phyloP scores from a whole-genome alignment of 805 yeast species.

The Nakazawaea siamensis region DNA sequence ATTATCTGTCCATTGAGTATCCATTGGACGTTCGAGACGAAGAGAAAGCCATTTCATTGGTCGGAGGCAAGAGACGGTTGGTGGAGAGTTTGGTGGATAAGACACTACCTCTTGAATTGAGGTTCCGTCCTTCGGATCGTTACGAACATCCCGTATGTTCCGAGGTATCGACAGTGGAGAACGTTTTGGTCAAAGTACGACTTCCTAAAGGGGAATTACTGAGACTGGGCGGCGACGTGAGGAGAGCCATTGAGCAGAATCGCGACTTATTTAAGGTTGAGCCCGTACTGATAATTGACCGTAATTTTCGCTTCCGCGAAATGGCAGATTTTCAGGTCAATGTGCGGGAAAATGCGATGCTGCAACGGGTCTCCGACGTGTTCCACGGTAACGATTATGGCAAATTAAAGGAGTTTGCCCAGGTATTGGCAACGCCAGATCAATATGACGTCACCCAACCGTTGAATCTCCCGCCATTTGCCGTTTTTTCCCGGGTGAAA shows the following conservation, averaged over 20 bases:
- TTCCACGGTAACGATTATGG: slow-evolving; percentile 15
- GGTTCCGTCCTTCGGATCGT: slow-evolving; percentile 25
- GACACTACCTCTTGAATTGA: slow-evolving; percentile 18
- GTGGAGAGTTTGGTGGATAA: slow-evolving; percentile 31
- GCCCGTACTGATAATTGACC: slow-evolving; percentile 62
- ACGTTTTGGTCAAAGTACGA: slow-evolving; percentile 48
- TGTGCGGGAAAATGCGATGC: slow-evolving; percentile 41
- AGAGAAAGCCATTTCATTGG: slow-evolving; percentile 54
- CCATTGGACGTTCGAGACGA: slow-evolving; percentile 65
- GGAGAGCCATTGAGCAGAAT: slow-evolving; percentile 31
- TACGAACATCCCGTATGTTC: slow-evolving; percentile 58
- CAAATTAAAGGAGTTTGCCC: slow-evolving; percentile 20
- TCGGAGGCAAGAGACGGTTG: slow-evolving; percentile 52
- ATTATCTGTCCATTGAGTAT: slow-evolving; percentile 66
- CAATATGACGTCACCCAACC: slow-evolving; percentile 23
- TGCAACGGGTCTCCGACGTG: slow-evolving; percentile 18
- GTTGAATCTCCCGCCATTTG: slow-evolving; percentile 76
- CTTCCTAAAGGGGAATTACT: slow-evolving; percentile 49
- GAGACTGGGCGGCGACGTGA: slow-evolving; percentile 31
- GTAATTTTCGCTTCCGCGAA: slow-evolving; percentile 71
- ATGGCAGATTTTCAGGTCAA: slow-evolving; percentile 82
- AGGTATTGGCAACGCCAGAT: slow-evolving; percentile 23
- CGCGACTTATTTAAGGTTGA: slow-evolving; percentile 32
- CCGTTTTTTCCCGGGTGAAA: slow-evolving; percentile 66
- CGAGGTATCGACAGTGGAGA: slow-evolving; percentile 41